Evolutionary conservation across 2,329 filamentous ascomycete species (phyloP), one percentile per base, ranked within the genome.

Genomic region (Aspergillus chevalieri): DNA sequence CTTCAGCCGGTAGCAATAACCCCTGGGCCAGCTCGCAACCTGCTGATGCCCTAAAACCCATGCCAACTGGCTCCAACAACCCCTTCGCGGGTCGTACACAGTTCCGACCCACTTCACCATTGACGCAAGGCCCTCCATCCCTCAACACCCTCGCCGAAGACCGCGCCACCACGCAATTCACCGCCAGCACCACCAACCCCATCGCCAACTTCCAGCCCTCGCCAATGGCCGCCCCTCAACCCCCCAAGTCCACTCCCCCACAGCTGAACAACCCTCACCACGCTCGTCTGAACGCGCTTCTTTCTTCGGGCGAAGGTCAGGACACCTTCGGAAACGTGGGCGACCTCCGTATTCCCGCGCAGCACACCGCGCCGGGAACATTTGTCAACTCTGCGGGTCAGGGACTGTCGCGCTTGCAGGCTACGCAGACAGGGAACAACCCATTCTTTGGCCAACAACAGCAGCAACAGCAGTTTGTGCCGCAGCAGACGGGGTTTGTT

Each of bases 251-350:
- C 47, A 64, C 65, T 12, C 55, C 62, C 14, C 60, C 65, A 3
- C 62, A 64, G 48, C 51, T 59, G 49, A 62, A 63, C 39, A 79
- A 85, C 57, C 80, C 81, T 10, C 81, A 84, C 55, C 74, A 81
- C 50, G 83, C 86, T 19, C 86, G 82, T 63, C 85, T 98, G 57
- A 97, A 97, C 66, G 81, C 87, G 1, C 82, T 98, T 30, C 82
- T 98, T 42, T 81, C 90, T 3, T 83, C 80, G 21, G 91, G 93
- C 56, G 93, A 98, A 50, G 93, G 93, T 21, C 87, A 94, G 76
- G 93, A 98, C 66, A 98, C 93, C 0, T 98, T 94, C 67, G 93
- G 93, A 57, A 98, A 98, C 68, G 89, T 89, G n/a, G 93, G 93
- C 58, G 89, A 97, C 56, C 78, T 95, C 43, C 90, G 93, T 69